phyloP scores from a whole-genome alignment of 139 green algal genomes.

The Volvox africanus region DNA sequence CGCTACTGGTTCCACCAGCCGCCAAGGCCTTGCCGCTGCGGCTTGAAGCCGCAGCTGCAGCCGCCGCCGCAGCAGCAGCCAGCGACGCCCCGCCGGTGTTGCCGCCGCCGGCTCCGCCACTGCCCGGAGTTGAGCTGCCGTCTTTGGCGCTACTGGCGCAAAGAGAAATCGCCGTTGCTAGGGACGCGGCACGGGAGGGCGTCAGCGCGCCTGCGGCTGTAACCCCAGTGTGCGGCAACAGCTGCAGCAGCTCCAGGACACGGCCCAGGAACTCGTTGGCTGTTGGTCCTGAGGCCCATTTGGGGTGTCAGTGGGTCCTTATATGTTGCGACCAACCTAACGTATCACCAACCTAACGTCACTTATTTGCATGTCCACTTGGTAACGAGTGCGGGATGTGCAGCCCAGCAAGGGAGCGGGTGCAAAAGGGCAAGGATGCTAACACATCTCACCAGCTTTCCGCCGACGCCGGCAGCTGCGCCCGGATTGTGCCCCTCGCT shows the following conservation, averaged over 20 bases:
- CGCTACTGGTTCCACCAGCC: neutral
- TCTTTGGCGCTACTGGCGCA: neutral
- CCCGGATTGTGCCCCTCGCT: too few relatives aligned
- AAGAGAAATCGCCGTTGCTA: neutral
- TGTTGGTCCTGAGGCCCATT: neutral
- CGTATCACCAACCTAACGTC: too few relatives aligned
- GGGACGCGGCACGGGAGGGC: slow-evolving; percentile 36
- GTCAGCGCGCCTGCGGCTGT: slow-evolving; percentile 5
- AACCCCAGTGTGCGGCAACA: neutral
- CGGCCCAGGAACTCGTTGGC: slow-evolving; percentile 31
- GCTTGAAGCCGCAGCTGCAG: neutral
- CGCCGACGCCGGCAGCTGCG: too few relatives aligned
- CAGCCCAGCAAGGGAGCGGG: too few relatives aligned
- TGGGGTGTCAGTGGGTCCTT: too few relatives aligned
- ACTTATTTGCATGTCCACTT: too few relatives aligned
- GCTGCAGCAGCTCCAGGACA: slow-evolving; percentile 33
- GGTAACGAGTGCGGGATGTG: too few relatives aligned
- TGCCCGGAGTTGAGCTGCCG: neutral
- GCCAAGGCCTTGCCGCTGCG: neutral
- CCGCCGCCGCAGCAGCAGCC: neutral
- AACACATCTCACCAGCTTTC: too few relatives aligned
- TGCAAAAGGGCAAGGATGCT: too few relatives aligned
- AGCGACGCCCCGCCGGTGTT: neutral
- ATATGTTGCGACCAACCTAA: too few relatives aligned
- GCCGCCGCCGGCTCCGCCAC: neutral